Conservation (phyloP, 371 early-diverging fungal genomes). For the Mucor saturninus region DNA sequence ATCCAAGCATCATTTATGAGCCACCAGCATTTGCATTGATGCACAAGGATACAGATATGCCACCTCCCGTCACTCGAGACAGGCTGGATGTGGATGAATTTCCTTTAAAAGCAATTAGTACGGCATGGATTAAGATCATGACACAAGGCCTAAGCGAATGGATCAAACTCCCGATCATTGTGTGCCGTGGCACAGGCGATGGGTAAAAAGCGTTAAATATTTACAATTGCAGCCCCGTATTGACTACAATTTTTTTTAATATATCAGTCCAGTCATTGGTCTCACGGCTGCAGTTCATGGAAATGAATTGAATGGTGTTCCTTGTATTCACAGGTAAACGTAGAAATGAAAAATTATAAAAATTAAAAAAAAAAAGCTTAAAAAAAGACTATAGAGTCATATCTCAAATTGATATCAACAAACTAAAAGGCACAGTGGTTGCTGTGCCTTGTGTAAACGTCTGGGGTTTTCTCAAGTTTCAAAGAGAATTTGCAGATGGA, state of each 20-base stretch:
- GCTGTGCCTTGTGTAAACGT: slow-evolving; percentile 90
- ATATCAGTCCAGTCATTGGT: slow-evolving; percentile 34
- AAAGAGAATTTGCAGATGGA: slow-evolving; percentile 83
- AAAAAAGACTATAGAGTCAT: slow-evolving; percentile 48
- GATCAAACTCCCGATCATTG: slow-evolving; percentile 68
- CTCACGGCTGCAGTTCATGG: slow-evolving; percentile 85
- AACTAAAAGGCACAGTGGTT: slow-evolving; percentile 82
- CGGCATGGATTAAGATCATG: slow-evolving; percentile 73
- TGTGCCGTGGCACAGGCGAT: slow-evolving; percentile 63
- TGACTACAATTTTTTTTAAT: not conserved
- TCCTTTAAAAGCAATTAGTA: slow-evolving; percentile 55
- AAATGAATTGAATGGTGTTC: slow-evolving; percentile 92
- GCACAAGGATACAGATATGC: slow-evolving; percentile 58
- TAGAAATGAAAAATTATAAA: not conserved
- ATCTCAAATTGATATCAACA: slow-evolving; percentile 72
- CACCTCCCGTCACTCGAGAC: slow-evolving; percentile 63
- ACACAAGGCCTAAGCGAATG: slow-evolving; percentile 71
- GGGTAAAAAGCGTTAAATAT: slow-evolving; percentile 40
- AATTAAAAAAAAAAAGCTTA: not conserved
- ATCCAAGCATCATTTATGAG: slow-evolving; percentile 57
- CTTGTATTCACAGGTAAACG: slow-evolving; percentile 75
- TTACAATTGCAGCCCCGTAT: not conserved
- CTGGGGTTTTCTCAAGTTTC: slow-evolving; percentile 79
- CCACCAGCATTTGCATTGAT: slow-evolving; percentile 56
- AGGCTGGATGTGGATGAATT: slow-evolving; percentile 63